Conservation (phyloP, 257 asterid genomes). For the Voacanga thouarsii region DNA sequence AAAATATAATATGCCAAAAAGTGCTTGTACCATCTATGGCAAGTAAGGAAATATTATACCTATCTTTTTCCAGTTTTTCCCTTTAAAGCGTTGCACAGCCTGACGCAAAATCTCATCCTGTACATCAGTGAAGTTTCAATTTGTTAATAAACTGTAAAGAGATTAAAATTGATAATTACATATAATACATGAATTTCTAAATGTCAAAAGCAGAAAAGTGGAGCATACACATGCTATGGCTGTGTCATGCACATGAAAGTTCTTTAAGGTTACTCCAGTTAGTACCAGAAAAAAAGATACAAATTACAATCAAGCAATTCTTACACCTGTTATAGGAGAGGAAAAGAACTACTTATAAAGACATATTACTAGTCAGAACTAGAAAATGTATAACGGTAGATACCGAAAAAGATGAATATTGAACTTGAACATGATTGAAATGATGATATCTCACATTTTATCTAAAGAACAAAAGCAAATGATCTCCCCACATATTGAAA, state of each 20-base stretch:
- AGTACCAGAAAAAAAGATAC: background rate
- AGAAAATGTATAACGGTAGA: background rate
- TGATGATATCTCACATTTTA: background rate
- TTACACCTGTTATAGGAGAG: background rate
- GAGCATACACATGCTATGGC: background rate
- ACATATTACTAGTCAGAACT: background rate
- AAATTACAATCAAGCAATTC: background rate
- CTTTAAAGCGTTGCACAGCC: constrained; percentile 89
- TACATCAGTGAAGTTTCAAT: constrained; percentile 19
- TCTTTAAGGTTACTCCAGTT: background rate
- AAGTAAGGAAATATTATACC: constrained; percentile 28
- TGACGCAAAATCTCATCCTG: constrained; percentile 67
- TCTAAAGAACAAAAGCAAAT: background rate
- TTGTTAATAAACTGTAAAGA: constrained; percentile 8
- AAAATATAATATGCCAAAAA: background rate
- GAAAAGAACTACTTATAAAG: background rate
- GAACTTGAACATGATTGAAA: background rate
- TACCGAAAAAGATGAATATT: background rate
- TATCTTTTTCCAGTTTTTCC: constrained; percentile 96
- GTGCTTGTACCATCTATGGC: background rate
- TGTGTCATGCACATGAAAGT: background rate
- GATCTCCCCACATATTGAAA: background rate
- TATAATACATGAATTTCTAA: background rate
- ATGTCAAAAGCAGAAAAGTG: background rate
- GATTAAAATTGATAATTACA: background rate